A percentile compares a stretch with the other conserved stretches of the same genome.
phyloP scores from a whole-genome alignment of 495 filamentous ascomycete genomes.

The Talaromyces wortmannii region DNA sequence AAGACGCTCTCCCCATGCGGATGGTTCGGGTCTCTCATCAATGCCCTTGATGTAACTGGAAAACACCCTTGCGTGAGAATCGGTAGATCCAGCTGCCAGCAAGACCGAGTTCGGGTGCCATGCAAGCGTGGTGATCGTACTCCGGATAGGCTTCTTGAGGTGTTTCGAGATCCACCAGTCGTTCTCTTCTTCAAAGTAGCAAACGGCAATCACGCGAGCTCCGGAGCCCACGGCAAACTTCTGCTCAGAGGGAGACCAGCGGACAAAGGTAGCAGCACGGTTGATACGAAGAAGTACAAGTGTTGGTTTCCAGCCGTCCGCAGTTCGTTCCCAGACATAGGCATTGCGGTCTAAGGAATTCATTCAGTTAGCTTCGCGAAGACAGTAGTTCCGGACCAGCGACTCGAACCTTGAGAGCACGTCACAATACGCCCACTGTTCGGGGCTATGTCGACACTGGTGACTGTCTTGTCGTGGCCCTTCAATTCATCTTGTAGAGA shows the following conservation, averaged over 20 bases:
- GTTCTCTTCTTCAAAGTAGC: constrained; percentile 98
- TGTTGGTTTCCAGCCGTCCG: constrained; percentile 90
- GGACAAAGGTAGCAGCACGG: constrained; percentile 91
- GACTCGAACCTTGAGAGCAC: constrained; percentile 75
- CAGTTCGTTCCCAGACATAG: constrained; percentile 91
- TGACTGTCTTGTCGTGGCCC: constrained; percentile 95
- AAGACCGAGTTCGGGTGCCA: constrained; percentile 98
- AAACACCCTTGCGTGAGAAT: constrained; percentile 95
- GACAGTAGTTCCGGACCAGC: constrained; percentile 7
- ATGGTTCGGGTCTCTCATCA: constrained; percentile 79
- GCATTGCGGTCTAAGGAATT: constrained; percentile 80
- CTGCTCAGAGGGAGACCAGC: constrained; percentile 93
- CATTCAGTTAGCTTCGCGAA: not conserved
- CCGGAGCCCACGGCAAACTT: constrained; percentile 98
- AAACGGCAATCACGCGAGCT: constrained; percentile 91
- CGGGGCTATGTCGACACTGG: constrained; percentile 91
- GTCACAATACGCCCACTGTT: constrained; percentile 88
- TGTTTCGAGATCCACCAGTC: constrained; percentile 99
- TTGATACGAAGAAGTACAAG: constrained; percentile 96
- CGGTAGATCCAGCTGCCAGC: constrained; percentile 86
- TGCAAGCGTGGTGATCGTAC: constrained; percentile 84
- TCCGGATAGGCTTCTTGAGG: constrained; percentile 94
- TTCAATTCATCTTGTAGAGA: constrained; percentile 83
- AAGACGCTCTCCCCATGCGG: constrained; percentile 87
- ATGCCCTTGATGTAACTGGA: constrained; percentile 94